Conservation (phyloP, 352 stramenopile species). For the Phytophthora lateralis region DNA sequence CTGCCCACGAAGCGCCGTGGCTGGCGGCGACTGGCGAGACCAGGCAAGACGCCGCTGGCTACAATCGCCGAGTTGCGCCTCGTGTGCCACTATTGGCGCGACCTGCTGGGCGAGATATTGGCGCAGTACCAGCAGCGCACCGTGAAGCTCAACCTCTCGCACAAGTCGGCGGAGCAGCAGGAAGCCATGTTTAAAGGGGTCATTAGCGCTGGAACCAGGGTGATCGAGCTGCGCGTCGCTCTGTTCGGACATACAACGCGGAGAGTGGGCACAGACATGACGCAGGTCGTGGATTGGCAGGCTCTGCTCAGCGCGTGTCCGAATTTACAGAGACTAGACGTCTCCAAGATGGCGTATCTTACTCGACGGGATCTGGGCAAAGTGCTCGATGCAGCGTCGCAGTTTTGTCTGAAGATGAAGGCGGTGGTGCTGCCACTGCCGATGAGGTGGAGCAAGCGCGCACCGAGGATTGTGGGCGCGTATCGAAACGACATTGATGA, state of each 20-base stretch:
- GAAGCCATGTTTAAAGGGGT: conserved; percentile 24
- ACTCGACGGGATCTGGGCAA: conserved; percentile 42
- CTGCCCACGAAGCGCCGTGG: conserved; percentile 49
- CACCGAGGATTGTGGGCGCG: conserved; percentile 21
- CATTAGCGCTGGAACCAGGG: conserved; percentile 19
- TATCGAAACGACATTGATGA: conserved; percentile 35
- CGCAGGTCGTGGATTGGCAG: conserved; percentile 45
- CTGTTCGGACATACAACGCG: conserved; percentile 55
- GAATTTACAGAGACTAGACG: conserved; percentile 55
- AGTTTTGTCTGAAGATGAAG: conserved; percentile 53
- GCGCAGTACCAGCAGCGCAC: conserved; percentile 45
- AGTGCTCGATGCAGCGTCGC: conserved; percentile 44
- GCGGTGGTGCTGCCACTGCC: conserved; percentile 49
- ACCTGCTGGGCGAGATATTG: conserved; percentile 54
- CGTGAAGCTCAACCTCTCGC: conserved; percentile 53
- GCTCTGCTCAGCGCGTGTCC: conserved; percentile 38
- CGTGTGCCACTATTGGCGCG: conserved; percentile 55
- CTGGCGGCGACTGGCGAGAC: conserved; percentile 42
- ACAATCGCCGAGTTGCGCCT: conserved; percentile 43
- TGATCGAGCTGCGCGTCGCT: conserved; percentile 51
- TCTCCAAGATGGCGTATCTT: conserved; percentile 60
- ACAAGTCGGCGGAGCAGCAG: conserved; percentile 43
- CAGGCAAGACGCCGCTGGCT: conserved; percentile 44
- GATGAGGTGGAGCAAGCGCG: conserved; percentile 47
- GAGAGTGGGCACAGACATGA: conserved; percentile 32